Conservation (phyloP, 768 basidiomycete species). For the Ramaria sp. region DNA sequence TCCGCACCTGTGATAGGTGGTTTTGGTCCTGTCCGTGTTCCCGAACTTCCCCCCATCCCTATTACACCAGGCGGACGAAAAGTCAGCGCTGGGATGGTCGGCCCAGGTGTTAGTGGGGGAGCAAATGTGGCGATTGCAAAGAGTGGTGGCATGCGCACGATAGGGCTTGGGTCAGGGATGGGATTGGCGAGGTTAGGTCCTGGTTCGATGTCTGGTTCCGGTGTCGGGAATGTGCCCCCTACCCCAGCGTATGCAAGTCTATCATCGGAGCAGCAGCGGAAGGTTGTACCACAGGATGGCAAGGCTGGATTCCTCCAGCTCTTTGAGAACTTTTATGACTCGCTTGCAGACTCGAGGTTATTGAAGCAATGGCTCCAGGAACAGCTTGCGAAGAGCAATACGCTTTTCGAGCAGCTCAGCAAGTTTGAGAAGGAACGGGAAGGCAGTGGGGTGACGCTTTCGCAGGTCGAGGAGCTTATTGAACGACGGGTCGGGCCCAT, state of each 20-base stretch:
- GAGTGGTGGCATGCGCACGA: constrained; percentile 5
- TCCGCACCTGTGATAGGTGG: constrained; percentile 19
- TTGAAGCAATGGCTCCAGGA: constrained; percentile 68
- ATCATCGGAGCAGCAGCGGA: background rate
- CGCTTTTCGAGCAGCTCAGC: constrained; percentile 38
- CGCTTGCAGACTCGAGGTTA: constrained; percentile 68
- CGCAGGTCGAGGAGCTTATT: constrained; percentile 3
- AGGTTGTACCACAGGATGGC: constrained; percentile 27
- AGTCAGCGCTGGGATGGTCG: background rate
- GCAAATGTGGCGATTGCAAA: background rate
- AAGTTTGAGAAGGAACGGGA: constrained; percentile 25
- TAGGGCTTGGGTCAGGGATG: constrained; percentile 9
- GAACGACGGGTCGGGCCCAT: constrained; percentile 38
- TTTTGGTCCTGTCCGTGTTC: constrained; percentile 9
- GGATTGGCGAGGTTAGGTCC: constrained; percentile 38
- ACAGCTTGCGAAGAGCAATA: constrained; percentile 54
- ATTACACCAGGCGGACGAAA: background rate
- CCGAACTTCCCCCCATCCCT: background rate
- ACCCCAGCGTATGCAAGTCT: constrained; percentile 34
- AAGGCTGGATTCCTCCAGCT: constrained; percentile 73
- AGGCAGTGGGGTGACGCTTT: constrained; percentile 1
- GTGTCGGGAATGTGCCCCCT: constrained; percentile 50
- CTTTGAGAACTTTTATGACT: constrained; percentile 78
- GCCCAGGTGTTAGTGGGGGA: background rate
- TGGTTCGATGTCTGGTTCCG: constrained; percentile 44